Evolutionary conservation across 345 rosid genomes (phyloP), one percentile per base, ranked within the genome.

Genomic region (Lepidium aucheri): DNA sequence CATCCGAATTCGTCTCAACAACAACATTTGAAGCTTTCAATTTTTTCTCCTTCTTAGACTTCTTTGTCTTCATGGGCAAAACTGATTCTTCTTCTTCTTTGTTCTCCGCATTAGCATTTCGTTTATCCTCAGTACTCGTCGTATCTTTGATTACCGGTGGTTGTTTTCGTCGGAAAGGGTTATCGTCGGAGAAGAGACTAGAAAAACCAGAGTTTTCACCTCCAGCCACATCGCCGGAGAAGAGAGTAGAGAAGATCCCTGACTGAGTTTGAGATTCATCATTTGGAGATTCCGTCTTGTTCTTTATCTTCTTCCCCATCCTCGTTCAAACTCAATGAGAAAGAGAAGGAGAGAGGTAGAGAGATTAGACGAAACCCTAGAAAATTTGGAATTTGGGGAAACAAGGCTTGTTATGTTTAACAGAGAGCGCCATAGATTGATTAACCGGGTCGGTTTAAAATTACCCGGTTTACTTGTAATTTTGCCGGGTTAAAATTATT

Each of bases 151-250:
- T 58, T 35, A 44, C 76, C 3, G 73, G 67, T 35, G 83, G 82
- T 43, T 76, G 70, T 69, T 90, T 88, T 64, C 97, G 78, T 55
- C 85, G 90, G 78, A 88, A 94, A 12, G 99, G 96, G 63, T 94
- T 94, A 60, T 50, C 70, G 41, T 85, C 87, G 40, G 95, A 86
- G 80, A 94, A 94, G 54, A 88, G 74, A 70, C 82, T 81, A 24
- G 82, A 63, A 42, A 59, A 69, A 20, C 67, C 74, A 15, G 76
- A 62, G 57, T 28, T 55, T 63, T 63, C 59, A 5, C 33, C 63
- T 4, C 22, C 26, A 16, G 51, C 62, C 0, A 15, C 68, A n/a
- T 7, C 68, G 40, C 44, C 39, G 74, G 73, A 54, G 77, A 74
- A 67, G 40, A 74, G 69, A 53, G 77, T 22, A 0, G 58, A 2